phyloP scores from a whole-genome alignment of 371 early-diverging fungal genomes.

The Mortierella sp. region DNA sequence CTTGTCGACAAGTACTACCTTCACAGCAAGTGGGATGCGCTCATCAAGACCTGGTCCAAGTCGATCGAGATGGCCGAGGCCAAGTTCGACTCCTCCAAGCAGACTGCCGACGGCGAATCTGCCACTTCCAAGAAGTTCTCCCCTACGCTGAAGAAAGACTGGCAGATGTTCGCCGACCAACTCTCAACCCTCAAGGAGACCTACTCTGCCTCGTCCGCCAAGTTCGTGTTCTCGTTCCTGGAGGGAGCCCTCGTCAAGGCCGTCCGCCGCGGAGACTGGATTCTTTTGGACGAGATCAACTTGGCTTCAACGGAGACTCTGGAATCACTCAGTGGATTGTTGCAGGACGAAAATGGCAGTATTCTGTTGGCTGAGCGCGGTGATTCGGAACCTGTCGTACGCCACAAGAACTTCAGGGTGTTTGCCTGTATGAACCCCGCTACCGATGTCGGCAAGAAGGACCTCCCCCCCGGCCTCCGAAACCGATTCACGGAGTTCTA shows the following conservation, averaged over 20 bases:
- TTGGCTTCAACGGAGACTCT: slow-evolving; percentile 96
- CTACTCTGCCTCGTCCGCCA: slow-evolving; percentile 79
- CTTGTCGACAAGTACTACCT: slow-evolving; percentile 78
- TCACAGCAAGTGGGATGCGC: slow-evolving; percentile 85
- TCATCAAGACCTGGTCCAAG: slow-evolving; percentile 74
- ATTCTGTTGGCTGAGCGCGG: slow-evolving; percentile 93
- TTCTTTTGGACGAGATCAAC: slow-evolving; percentile 99
- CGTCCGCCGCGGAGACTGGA: slow-evolving; percentile 95
- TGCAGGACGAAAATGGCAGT: slow-evolving; percentile 88
- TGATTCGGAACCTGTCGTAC: slow-evolving; percentile 85
- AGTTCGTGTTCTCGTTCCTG: slow-evolving; percentile 93
- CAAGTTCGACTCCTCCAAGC: slow-evolving; percentile 36
- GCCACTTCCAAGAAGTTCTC: slow-evolving; percentile 44
- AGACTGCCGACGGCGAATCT: slow-evolving; percentile 29
- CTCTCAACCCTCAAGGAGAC: slow-evolving; percentile 80
- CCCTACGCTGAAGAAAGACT: slow-evolving; percentile 67
- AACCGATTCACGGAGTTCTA: slow-evolving; percentile 96
- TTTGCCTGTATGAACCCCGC: slow-evolving; percentile 99
- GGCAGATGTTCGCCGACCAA: slow-evolving; percentile 72
- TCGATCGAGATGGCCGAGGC: slow-evolving; percentile 47
- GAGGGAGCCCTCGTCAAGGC: slow-evolving; percentile 96
- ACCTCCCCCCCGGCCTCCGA: slow-evolving; percentile 93
- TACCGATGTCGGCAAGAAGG: slow-evolving; percentile 99
- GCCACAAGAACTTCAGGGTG: slow-evolving; percentile 97
- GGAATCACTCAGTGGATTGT: slow-evolving; percentile 90